Evolutionary conservation across 2,329 filamentous ascomycete genomes (phyloP).

Genomic region (Plectosphaerella sp.): DNA sequence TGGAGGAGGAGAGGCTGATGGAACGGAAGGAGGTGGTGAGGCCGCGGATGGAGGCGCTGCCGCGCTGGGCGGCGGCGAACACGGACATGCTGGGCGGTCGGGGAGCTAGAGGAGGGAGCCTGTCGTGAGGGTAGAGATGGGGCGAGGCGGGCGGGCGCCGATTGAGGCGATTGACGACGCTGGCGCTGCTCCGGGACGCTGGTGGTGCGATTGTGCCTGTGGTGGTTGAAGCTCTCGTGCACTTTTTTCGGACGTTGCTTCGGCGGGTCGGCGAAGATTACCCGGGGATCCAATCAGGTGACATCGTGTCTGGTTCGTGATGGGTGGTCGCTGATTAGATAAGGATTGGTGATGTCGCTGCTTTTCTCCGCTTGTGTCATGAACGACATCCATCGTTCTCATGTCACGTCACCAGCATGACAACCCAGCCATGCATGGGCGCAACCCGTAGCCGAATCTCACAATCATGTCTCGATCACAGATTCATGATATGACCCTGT

Average conservation of each 20-base stretch:
- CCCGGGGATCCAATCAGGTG: slow-evolving; percentile 23
- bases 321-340: neutral
- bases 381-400: too few relatives aligned
- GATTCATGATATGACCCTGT: too few relatives aligned
- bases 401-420: too few relatives aligned
- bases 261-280: neutral
- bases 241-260: slow-evolving; percentile 4
- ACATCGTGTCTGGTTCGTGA: slow-evolving; percentile 27
- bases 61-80: slow-evolving; percentile 2
- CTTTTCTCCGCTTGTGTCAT: too few relatives aligned
- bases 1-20: neutral
- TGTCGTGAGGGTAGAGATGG: too few relatives aligned
- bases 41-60: slow-evolving; percentile 1
- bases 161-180: neutral
- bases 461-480: too few relatives aligned
- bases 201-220: neutral
- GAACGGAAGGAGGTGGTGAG: slow-evolving; percentile 5
- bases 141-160: neutral
- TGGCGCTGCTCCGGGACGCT: neutral
- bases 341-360: too few relatives aligned
- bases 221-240: neutral
- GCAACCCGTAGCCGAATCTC: too few relatives aligned
- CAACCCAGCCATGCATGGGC: too few relatives aligned
- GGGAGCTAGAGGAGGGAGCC: neutral
- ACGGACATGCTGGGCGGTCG: neutral